These are phyloP conservation scores for Fusarium sp. DNA, from an alignment of 2,329 filamentous ascomycete species.

Conservation along the genomic window DNA sequence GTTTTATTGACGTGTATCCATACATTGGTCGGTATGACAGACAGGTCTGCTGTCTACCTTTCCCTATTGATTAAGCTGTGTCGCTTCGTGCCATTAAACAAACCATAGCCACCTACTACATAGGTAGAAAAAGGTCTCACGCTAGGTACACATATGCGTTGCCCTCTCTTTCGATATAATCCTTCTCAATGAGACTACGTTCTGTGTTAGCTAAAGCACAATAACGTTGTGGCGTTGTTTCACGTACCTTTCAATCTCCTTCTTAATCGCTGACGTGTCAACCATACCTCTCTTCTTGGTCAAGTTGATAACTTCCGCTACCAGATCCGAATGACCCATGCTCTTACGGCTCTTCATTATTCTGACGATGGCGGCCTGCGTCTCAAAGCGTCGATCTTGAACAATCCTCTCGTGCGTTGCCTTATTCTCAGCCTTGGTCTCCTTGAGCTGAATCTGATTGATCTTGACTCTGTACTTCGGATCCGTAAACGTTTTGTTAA, in stretches of 20 bases:
- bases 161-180: slow-evolving; percentile 87
- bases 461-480: slow-evolving; percentile 94
- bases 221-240: neutral
- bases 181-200: slow-evolving; percentile 87
- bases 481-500: slow-evolving; percentile 83
- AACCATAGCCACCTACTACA: neutral
- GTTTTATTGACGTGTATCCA: slow-evolving; percentile 1
- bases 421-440: slow-evolving; percentile 95
- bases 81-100: neutral
- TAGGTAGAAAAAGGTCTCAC: slow-evolving; percentile 52
- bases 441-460: slow-evolving; percentile 97
- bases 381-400: slow-evolving; percentile 93
- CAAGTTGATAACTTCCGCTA: slow-evolving; percentile 91
- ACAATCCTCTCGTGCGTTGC: slow-evolving; percentile 91
- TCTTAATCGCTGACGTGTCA: slow-evolving; percentile 90
- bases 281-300: slow-evolving; percentile 89
- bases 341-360: slow-evolving; percentile 96
- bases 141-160: slow-evolving; percentile 79
- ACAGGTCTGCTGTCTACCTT: neutral
- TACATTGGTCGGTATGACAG: neutral
- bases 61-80: neutral
- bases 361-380: slow-evolving; percentile 94
- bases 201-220: slow-evolving; percentile 20
- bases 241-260: slow-evolving; percentile 92
- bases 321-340: slow-evolving; percentile 87